Evolutionary conservation across 495 filamentous ascomycete species (phyloP).

Genomic region (Trypethelium eluteriae): DNA sequence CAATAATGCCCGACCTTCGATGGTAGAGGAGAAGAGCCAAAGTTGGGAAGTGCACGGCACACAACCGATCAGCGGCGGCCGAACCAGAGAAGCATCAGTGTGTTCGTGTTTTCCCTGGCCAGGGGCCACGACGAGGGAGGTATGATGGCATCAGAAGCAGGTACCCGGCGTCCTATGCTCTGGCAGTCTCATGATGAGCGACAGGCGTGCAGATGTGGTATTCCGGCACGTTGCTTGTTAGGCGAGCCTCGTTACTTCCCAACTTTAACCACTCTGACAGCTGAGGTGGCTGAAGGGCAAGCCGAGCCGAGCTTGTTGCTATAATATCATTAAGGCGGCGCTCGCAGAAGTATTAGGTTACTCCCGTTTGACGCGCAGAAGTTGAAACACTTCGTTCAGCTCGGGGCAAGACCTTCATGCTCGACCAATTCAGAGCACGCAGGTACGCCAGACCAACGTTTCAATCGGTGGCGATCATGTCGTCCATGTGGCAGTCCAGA

Average conservation of each 20-base stretch:
- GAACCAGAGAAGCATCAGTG: background rate
- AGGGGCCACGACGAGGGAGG: too few relatives aligned
- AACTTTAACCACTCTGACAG: background rate
- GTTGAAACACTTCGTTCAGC: slow-evolving; percentile 4
- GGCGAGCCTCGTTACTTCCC: background rate
- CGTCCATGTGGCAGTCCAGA: background rate
- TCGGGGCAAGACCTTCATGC: background rate
- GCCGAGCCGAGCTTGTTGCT: background rate
- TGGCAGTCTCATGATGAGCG: background rate
- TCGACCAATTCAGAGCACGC: background rate
- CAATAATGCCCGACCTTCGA: too few relatives aligned
- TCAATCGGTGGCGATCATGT: background rate
- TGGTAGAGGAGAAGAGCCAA: too few relatives aligned
- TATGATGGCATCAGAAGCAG: background rate
- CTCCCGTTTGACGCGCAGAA: slow-evolving; percentile 7
- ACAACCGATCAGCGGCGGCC: background rate
- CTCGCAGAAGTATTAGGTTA: background rate
- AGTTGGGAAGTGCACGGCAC: too few relatives aligned
- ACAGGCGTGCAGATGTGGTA: background rate
- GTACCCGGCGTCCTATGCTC: background rate
- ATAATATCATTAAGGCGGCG: background rate
- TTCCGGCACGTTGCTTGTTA: background rate
- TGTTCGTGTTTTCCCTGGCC: too few relatives aligned
- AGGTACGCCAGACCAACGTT: slow-evolving; percentile 10
- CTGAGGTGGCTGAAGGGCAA: background rate